Conservation (phyloP, 225 moss, liverwort and hornwort species). For the Marchantia polymorpha region DNA sequence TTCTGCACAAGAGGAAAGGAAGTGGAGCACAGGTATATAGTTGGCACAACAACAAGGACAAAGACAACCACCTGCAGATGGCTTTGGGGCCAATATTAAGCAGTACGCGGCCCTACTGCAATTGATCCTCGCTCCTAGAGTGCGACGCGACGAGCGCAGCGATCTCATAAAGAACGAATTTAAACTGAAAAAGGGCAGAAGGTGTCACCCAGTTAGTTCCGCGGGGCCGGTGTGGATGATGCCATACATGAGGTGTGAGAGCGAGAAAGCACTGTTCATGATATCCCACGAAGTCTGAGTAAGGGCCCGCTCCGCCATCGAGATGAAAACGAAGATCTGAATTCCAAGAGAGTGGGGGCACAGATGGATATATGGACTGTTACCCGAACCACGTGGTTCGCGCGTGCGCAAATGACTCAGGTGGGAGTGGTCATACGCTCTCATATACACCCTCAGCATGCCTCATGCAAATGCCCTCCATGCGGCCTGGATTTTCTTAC, state of each 20-base stretch:
- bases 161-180: neutral
- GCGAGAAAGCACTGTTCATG: neutral
- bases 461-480: neutral
- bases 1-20: neutral
- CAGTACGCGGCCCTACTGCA: no score
- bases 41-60: neutral
- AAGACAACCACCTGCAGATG: neutral
- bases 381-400: slow-evolving; percentile 6
- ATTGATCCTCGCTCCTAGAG: no score
- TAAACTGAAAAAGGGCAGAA: neutral
- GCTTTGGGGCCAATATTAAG: neutral
- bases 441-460: neutral
- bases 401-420: slow-evolving; percentile 9
- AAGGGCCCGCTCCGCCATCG: neutral
- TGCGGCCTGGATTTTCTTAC: no score
- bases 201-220: neutral
- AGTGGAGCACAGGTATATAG: neutral
- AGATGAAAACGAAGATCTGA: neutral
- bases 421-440: slow-evolving; percentile 5
- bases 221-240: neutral
- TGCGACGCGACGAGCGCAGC: no score
- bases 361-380: neutral
- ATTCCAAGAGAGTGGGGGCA: slow-evolving; percentile 7
- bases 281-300: neutral
- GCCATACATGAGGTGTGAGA: neutral